phyloP scores from a whole-genome alignment of 495 filamentous ascomycete genomes.

The Hypoxylon fuscum region DNA sequence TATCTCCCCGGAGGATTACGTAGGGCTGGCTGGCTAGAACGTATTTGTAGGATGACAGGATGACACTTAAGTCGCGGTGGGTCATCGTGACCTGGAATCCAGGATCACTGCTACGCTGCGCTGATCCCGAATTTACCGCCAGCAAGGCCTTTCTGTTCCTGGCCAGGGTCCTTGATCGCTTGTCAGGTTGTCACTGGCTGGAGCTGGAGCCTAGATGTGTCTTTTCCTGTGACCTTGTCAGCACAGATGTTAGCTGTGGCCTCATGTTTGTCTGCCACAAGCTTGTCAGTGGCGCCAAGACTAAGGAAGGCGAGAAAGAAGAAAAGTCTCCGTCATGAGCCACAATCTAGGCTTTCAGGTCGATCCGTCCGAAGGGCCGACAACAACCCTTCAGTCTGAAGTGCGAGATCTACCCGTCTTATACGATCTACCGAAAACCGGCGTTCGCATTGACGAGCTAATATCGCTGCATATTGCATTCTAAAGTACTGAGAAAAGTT shows the following conservation, averaged over 20 bases:
- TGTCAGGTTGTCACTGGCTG: neutral
- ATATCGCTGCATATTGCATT: constrained; percentile 11
- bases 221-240: constrained; percentile 12
- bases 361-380: constrained; percentile 29
- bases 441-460: constrained; percentile 19
- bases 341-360: constrained; percentile 30
- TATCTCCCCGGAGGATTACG: constrained; percentile 8
- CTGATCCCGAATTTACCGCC: constrained; percentile 27
- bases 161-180: constrained; percentile 4
- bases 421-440: constrained; percentile 25
- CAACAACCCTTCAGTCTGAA: neutral
- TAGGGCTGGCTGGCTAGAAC: constrained; percentile 27
- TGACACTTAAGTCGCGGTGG: constrained; percentile 8
- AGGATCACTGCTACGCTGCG: constrained; percentile 27
- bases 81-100: constrained; percentile 12
- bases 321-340: constrained; percentile 12
- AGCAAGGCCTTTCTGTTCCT: constrained; percentile 11
- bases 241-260: constrained; percentile 15
- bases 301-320: constrained; percentile 22
- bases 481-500: constrained; percentile 5
- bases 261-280: neutral
- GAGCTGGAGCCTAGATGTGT: constrained; percentile 24
- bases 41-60: constrained; percentile 35
- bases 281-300: constrained; percentile 29
- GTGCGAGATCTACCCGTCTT: neutral